phyloP scores from a whole-genome alignment of 768 basidiomycete species.

The Tylopilus sp. region DNA sequence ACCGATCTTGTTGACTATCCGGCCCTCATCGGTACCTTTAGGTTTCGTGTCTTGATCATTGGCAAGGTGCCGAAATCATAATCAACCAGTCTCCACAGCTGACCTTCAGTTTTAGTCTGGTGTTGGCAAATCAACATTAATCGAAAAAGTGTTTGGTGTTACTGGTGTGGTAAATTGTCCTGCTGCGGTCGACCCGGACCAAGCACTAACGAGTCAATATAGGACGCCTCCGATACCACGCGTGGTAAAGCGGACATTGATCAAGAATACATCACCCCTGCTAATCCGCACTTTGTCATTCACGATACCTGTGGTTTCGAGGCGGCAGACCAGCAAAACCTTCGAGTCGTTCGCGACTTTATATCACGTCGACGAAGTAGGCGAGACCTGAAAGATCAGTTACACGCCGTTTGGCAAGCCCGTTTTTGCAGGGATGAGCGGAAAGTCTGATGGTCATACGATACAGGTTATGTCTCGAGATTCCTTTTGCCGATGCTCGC shows the following conservation, averaged over 20 bases:
- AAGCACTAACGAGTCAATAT: neutral
- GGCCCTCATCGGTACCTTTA: neutral
- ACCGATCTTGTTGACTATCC: neutral
- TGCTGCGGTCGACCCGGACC: neutral
- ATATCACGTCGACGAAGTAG: neutral
- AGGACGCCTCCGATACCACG: constrained; percentile 3
- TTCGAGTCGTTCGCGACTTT: neutral
- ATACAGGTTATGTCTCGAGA: neutral
- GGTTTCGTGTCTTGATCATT: constrained; percentile 8
- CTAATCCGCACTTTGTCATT: constrained; percentile 1
- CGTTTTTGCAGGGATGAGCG: neutral
- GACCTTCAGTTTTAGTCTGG: too few relatives aligned
- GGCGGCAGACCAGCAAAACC: neutral
- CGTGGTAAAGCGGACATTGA: constrained; percentile 1
- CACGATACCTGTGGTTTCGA: constrained; percentile 7
- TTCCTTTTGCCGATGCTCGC: neutral
- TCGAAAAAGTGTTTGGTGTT: neutral
- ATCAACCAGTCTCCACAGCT: neutral
- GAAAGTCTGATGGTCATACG: neutral
- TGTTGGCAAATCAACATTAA: too few relatives aligned
- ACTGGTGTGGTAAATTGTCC: neutral
- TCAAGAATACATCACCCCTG: neutral
- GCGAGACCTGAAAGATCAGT: neutral
- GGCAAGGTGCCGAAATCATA: neutral
- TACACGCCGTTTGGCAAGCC: constrained; percentile 5